Percentiles rank a stretch among this genome's conserved stretches.
phyloP scores from a whole-genome alignment of 2,329 filamentous ascomycete genomes.

The Xylaria sp. region DNA sequence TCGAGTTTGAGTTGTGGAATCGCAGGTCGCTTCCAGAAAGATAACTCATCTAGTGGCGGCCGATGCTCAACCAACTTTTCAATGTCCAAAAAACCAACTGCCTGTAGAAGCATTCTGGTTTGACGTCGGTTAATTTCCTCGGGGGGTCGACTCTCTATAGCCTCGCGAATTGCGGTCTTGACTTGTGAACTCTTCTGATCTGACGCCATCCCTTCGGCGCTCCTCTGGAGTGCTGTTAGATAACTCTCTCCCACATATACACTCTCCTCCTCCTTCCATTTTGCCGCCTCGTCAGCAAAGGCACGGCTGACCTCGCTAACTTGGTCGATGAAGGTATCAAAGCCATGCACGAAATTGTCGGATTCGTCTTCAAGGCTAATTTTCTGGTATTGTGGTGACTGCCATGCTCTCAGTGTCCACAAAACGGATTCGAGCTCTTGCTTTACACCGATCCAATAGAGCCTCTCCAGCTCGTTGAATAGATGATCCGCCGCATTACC shows the following conservation, averaged over 20 bases:
- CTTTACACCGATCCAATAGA: constrained; percentile 20
- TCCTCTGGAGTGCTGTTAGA: constrained; percentile 8
- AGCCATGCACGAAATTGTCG: constrained; percentile 16
- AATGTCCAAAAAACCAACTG: constrained; percentile 19
- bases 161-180: constrained; percentile 11
- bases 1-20: constrained; percentile 21
- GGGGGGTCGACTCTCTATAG: constrained; percentile 2
- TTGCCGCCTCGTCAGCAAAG: constrained; percentile 18
- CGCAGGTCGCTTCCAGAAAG: constrained; percentile 21
- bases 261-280: background rate
- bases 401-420: constrained; percentile 16
- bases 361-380: constrained; percentile 9
- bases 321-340: constrained; percentile 23
- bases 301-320: constrained; percentile 18
- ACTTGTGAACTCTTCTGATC: constrained; percentile 16
- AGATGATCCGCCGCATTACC: constrained; percentile 17
- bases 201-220: background rate
- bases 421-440: constrained; percentile 18
- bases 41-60: constrained; percentile 20
- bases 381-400: constrained; percentile 9
- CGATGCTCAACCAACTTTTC: constrained; percentile 24
- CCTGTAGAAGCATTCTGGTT: constrained; percentile 12
- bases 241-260: background rate
- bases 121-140: background rate
- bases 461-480: constrained; percentile 19